A percentile compares a stretch with the other conserved stretches of the same genome.
Conservation (phyloP, 2,329 filamentous ascomycete species). For the Clonostachys chloroleuca region DNA sequence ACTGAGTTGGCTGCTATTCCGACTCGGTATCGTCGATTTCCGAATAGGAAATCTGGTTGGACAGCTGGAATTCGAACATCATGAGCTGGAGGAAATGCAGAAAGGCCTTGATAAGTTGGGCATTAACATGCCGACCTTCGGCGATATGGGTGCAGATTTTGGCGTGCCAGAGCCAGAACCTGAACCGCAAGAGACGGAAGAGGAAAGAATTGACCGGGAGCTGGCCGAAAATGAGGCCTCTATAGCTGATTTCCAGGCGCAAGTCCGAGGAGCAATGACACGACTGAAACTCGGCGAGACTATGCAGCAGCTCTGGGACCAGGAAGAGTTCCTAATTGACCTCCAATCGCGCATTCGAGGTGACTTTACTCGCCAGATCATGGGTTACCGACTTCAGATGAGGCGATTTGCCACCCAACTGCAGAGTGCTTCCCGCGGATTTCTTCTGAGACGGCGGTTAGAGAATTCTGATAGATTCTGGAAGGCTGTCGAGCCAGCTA, state of each 20-base stretch:
- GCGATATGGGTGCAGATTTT: slow-evolving; percentile 94
- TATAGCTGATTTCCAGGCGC: slow-evolving; percentile 79
- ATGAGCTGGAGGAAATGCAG: slow-evolving; percentile 94
- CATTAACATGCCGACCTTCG: slow-evolving; percentile 94
- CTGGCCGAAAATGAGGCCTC: slow-evolving; percentile 68
- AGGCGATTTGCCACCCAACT: slow-evolving; percentile 71
- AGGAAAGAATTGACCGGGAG: slow-evolving; percentile 81
- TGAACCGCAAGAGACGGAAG: slow-evolving; percentile 78
- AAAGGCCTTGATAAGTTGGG: slow-evolving; percentile 96
- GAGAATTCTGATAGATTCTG: slow-evolving; percentile 61
- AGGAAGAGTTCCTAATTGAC: slow-evolving; percentile 72
- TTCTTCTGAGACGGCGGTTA: slow-evolving; percentile 63
- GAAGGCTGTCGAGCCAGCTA: slow-evolving; percentile 64
- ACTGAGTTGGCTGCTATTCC: slow-evolving; percentile 92
- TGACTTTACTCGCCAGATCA: slow-evolving; percentile 80
- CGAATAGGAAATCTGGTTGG: slow-evolving; percentile 95
- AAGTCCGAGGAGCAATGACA: slow-evolving; percentile 75
- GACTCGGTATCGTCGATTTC: slow-evolving; percentile 92
- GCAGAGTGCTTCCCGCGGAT: slow-evolving; percentile 75
- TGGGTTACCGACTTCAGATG: slow-evolving; percentile 80
- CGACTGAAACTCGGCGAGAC: slow-evolving; percentile 72
- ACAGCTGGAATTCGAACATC: slow-evolving; percentile 94
- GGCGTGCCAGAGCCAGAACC: slow-evolving; percentile 72
- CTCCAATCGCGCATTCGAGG: slow-evolving; percentile 85
- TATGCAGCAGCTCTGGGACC: slow-evolving; percentile 90